A percentile compares a stretch with the other conserved stretches of the same genome.
phyloP scores from a whole-genome alignment of 192 early-diverging fungal genomes.

The Linnemannia hyalina region DNA sequence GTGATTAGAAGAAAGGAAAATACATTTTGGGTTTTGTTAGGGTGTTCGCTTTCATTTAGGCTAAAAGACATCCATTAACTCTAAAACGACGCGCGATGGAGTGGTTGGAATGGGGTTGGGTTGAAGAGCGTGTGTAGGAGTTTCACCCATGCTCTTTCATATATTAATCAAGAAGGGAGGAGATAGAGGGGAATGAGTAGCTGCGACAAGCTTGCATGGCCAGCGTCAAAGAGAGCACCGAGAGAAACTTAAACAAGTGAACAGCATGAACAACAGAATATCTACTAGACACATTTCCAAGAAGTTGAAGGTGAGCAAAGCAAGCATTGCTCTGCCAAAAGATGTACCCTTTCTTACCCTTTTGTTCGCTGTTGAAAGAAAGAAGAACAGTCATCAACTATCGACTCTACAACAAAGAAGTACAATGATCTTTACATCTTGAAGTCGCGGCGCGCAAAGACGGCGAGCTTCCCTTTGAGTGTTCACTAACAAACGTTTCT shows the following conservation, averaged over 20 bases:
- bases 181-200: not conserved
- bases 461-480: too few relatives aligned
- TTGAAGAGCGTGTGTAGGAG: not conserved
- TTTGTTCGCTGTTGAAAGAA: not conserved
- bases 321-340: too few relatives aligned
- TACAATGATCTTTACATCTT: not conserved
- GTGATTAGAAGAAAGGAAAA: not conserved
- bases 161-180: not conserved
- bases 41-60: not conserved
- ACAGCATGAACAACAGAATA: not conserved
- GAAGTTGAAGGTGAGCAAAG: not conserved
- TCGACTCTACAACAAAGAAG: not conserved
- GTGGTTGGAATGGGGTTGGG: not conserved
- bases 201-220: not conserved
- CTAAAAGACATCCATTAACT: slow-evolving; percentile 1
- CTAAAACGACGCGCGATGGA: not conserved
- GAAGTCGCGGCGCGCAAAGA: not conserved
- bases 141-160: not conserved
- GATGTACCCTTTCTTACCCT: too few relatives aligned
- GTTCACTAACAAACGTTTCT: too few relatives aligned
- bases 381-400: not conserved
- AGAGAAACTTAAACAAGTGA: not conserved
- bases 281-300: not conserved
- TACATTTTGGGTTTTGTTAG: not conserved
- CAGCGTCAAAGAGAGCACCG: not conserved